phyloP scores from a whole-genome alignment of 306 rosid species.

The Urtica urens region DNA sequence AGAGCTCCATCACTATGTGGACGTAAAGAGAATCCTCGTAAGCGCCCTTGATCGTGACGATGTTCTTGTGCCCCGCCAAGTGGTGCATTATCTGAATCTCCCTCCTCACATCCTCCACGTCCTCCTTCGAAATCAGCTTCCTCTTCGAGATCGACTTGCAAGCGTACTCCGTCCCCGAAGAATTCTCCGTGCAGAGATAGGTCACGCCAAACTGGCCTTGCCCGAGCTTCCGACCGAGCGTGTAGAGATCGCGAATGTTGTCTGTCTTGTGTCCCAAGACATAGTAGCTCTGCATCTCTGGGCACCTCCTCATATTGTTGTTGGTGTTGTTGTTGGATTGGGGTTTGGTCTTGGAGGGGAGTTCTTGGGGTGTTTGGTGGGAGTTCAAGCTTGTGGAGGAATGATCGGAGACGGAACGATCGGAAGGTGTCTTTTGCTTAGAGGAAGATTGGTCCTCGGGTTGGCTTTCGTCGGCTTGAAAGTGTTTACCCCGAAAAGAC shows the following conservation, averaged over 20 bases:
- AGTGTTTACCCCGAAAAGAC: constrained; percentile 66
- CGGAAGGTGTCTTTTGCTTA: constrained; percentile 44
- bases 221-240: constrained; percentile 71
- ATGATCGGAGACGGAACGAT: constrained; percentile 36
- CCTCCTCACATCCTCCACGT: constrained; percentile 78
- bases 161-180: constrained; percentile 57
- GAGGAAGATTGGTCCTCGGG: constrained; percentile 43
- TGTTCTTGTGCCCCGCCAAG: constrained; percentile 84
- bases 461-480: constrained; percentile 47
- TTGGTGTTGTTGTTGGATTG: constrained; percentile 8
- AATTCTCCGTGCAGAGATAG: constrained; percentile 50
- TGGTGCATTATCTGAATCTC: constrained; percentile 98
- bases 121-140: constrained; percentile 83
- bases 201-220: constrained; percentile 97
- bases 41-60: constrained; percentile 89
- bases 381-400: constrained; percentile 36
- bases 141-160: constrained; percentile 90
- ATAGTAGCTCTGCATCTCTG: constrained; percentile 59
- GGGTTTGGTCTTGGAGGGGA: constrained; percentile 7
- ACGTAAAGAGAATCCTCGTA: constrained; percentile 82
- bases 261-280: constrained; percentile 86
- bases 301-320: constrained; percentile 46
- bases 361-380: constrained; percentile 23
- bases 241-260: constrained; percentile 76
- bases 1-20: constrained; percentile 93